These are phyloP conservation scores for Helianthus tuberosus DNA, from an alignment of 129 eudicot species.

Conservation along the genomic window DNA sequence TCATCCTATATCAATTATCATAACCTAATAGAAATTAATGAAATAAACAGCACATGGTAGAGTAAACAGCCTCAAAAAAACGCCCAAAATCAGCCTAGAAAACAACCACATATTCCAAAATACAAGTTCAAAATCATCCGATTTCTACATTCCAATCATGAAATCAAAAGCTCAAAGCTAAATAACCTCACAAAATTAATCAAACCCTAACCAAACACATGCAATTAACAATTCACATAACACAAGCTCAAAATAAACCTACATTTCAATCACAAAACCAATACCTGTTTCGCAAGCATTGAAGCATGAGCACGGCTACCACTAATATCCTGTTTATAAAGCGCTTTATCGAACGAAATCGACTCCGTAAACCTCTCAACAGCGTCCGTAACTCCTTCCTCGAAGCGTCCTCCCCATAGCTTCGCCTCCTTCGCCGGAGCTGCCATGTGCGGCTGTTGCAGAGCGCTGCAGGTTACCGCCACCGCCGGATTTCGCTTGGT, in stretches of 20 bases:
- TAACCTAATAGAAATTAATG: no score
- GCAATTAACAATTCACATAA: not conserved
- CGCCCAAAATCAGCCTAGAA: no score
- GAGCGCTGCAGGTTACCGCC: slow-evolving; percentile 33
- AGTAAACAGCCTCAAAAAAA: no score
- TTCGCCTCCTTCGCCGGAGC: slow-evolving; percentile 60
- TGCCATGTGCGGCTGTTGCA: slow-evolving; percentile 33
- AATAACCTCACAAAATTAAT: slow-evolving; percentile 42
- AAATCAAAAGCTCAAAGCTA: no score
- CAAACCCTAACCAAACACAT: slow-evolving; percentile 49
- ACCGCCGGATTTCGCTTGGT: not conserved
- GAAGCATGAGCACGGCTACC: slow-evolving; percentile 97
- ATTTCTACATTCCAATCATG: no score
- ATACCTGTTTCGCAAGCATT: slow-evolving; percentile 95
- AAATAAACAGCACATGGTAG: no score
- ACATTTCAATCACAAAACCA: not conserved
- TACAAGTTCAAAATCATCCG: no score
- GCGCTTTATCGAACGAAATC: slow-evolving; percentile 80
- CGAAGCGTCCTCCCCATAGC: slow-evolving; percentile 97
- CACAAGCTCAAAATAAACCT: not conserved
- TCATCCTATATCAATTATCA: no score
- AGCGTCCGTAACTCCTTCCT: slow-evolving; percentile 83
- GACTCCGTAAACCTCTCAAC: slow-evolving; percentile 97
- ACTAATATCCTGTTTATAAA: slow-evolving; percentile 91
- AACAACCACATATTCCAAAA: no score